Evolutionary conservation across 2,329 filamentous ascomycete genomes (phyloP).

Genomic region (Claviceps quebecensis): DNA sequence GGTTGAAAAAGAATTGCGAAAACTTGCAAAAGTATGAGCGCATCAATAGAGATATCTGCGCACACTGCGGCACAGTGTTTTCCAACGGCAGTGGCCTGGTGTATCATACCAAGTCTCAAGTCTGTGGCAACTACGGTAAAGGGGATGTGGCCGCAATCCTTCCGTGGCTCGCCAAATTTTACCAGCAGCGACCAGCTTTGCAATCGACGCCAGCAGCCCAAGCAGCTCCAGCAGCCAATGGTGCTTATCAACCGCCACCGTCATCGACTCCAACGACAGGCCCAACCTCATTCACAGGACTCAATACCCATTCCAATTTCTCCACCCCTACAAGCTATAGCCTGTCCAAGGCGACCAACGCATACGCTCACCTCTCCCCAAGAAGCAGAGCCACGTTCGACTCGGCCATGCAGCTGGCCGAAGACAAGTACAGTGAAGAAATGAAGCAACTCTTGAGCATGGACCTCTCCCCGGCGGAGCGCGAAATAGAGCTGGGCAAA

Average conservation of each 20-base stretch:
- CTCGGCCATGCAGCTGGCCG: slow-evolving; percentile 15
- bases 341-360: slow-evolving; percentile 13
- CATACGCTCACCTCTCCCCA: slow-evolving; percentile 30
- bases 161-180: slow-evolving; percentile 2
- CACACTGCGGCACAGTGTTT: slow-evolving; percentile 31
- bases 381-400: slow-evolving; percentile 14
- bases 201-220: not conserved
- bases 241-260: not conserved
- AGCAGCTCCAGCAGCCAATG: not conserved
- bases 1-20: slow-evolving; percentile 14
- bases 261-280: not conserved
- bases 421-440: slow-evolving; percentile 23
- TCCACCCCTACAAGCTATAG: not conserved
- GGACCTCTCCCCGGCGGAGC: slow-evolving; percentile 19
- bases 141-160: slow-evolving; percentile 3
- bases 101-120: slow-evolving; percentile 30
- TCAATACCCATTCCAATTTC: not conserved
- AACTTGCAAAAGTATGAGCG: slow-evolving; percentile 6
- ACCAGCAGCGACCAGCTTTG: not conserved
- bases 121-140: slow-evolving; percentile 30
- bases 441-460: slow-evolving; percentile 26
- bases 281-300: not conserved
- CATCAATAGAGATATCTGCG: slow-evolving; percentile 24
- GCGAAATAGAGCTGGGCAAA: slow-evolving; percentile 22
- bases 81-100: slow-evolving; percentile 24